Percentiles rank a stretch among this genome's conserved stretches.
Conservation (phyloP, 306 rosid genomes). For the Lathyrus aphaca region DNA sequence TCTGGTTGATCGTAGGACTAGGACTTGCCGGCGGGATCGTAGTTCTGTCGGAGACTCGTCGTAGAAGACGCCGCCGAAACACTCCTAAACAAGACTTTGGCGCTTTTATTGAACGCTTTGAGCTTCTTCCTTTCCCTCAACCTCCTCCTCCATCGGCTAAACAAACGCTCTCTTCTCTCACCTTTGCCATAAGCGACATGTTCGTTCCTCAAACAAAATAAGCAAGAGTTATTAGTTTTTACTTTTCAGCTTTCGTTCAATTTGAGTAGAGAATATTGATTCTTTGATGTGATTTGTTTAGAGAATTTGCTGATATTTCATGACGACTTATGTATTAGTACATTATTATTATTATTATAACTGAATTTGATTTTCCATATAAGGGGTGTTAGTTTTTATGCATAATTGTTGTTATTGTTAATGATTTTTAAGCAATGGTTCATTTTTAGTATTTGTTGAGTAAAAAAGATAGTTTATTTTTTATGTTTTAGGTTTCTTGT, state of each 20-base stretch:
- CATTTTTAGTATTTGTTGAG: background rate
- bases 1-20: slow-evolving; percentile 70
- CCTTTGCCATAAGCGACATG: slow-evolving; percentile 71
- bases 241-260: slow-evolving; percentile 9
- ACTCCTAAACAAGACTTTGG: slow-evolving; percentile 52
- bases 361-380: slow-evolving; percentile 50
- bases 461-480: background rate
- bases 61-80: slow-evolving; percentile 46
- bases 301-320: background rate
- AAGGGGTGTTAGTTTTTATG: slow-evolving; percentile 45
- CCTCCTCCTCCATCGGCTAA: slow-evolving; percentile 69
- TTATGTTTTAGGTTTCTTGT: background rate
- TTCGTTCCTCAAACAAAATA: slow-evolving; percentile 34
- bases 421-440: slow-evolving; percentile 19
- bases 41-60: slow-evolving; percentile 55
- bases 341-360: background rate
- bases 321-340: background rate
- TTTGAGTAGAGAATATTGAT: background rate
- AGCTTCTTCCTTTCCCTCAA: slow-evolving; percentile 68
- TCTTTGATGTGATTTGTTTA: background rate
- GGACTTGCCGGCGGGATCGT: slow-evolving; percentile 70
- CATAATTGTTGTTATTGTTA: background rate
- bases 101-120: slow-evolving; percentile 68
- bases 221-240: background rate
- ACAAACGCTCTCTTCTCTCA: slow-evolving; percentile 53